A percentile compares a stretch with the other conserved stretches of the same genome.
These are phyloP conservation scores for Cryptococcus hybrid DNA, from an alignment of 1,284 basidiomycete species.

Conservation along the genomic window DNA sequence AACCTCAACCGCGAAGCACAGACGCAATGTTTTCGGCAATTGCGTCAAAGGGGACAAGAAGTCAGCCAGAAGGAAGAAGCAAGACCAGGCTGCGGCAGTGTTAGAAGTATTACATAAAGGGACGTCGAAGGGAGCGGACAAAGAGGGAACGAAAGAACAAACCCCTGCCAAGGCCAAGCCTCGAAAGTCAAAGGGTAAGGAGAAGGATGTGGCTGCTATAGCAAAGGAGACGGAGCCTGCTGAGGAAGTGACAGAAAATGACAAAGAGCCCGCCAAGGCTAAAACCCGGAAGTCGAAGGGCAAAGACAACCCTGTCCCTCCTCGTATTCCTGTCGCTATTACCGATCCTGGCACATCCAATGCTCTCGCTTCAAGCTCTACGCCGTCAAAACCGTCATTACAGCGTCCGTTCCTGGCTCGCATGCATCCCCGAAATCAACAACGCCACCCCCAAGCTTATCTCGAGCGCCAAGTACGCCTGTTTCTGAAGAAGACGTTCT, in stretches of 20 bases:
- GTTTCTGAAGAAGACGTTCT: constrained; percentile 9
- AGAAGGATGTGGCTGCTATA: not conserved
- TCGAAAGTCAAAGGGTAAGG: not conserved
- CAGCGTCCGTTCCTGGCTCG: not conserved
- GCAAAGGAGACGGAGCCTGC: not conserved
- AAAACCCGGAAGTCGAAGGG: not conserved
- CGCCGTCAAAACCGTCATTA: too few species aligned
- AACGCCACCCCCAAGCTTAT: not conserved
- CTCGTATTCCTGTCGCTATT: not conserved
- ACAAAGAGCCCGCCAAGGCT: not conserved
- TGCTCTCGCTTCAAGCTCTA: not conserved
- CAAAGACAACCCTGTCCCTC: not conserved
- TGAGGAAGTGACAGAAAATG: not conserved
- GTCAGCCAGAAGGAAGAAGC: not conserved
- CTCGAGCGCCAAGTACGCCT: not conserved
- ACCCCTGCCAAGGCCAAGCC: not conserved
- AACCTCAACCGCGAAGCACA: not conserved
- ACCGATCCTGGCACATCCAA: not conserved
- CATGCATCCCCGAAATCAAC: not conserved
- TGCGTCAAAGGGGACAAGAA: not conserved
- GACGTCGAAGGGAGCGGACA: not conserved
- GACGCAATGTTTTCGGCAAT: not conserved
- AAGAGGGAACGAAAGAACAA: too few species aligned
- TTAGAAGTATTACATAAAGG: not conserved
- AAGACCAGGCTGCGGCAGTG: not conserved